Evolutionary conservation across 2,329 filamentous ascomycete species (phyloP).

Genomic region (Paecilomyces sp.): DNA sequence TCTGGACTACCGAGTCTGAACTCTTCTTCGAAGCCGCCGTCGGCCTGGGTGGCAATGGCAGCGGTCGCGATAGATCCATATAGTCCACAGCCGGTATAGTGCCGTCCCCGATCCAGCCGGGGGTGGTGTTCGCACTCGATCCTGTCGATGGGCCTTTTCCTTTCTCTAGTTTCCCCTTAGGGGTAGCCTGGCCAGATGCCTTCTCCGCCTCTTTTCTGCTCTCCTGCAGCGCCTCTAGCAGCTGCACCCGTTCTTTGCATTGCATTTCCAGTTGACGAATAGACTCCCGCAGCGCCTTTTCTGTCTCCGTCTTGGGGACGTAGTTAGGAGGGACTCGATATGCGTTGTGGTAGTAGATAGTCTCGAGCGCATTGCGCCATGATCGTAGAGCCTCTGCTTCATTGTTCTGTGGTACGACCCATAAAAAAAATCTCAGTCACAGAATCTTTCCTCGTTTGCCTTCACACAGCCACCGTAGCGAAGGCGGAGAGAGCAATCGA

Average conservation of each 20-base stretch:
- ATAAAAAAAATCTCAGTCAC: slow-evolving; percentile 5
- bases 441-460: neutral
- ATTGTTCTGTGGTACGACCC: slow-evolving; percentile 57
- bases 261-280: slow-evolving; percentile 77
- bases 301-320: slow-evolving; percentile 69
- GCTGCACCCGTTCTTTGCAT: slow-evolving; percentile 86
- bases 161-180: slow-evolving; percentile 20
- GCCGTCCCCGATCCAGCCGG: slow-evolving; percentile 68
- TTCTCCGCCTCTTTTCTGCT: slow-evolving; percentile 49
- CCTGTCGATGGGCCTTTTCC: slow-evolving; percentile 22
- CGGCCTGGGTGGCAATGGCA: slow-evolving; percentile 47
- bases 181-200: slow-evolving; percentile 12
- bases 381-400: slow-evolving; percentile 83
- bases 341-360: slow-evolving; percentile 80
- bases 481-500: neutral
- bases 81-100: slow-evolving; percentile 77
- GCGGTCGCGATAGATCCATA: slow-evolving; percentile 68
- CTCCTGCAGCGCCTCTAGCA: slow-evolving; percentile 71
- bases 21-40: slow-evolving; percentile 12
- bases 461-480: neutral
- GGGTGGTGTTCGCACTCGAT: slow-evolving; percentile 13
- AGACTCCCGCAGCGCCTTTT: slow-evolving; percentile 74
- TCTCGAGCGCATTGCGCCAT: slow-evolving; percentile 81
- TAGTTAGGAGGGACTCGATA: slow-evolving; percentile 65
- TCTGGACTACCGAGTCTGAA: slow-evolving; percentile 13